A percentile compares a stretch with the other conserved stretches of the same genome.
phyloP scores from a whole-genome alignment of 768 basidiomycete genomes.

The Mycena olivaceomarginata region DNA sequence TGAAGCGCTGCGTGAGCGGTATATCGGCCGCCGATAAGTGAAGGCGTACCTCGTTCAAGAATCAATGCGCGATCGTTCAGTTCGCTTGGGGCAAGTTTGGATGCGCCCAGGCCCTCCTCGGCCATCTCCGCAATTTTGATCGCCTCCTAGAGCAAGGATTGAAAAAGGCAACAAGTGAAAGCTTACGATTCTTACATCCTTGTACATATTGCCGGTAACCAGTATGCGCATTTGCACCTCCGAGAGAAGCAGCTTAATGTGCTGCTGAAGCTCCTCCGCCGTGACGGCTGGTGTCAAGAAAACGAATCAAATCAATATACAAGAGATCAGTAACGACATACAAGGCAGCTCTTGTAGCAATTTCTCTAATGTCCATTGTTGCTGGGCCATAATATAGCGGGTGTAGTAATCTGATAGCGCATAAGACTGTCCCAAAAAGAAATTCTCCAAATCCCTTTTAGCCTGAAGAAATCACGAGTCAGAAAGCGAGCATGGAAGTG shows the following conservation, averaged over 20 bases:
- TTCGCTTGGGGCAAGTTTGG: slow-evolving; percentile 73
- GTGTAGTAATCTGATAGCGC: slow-evolving; percentile 85
- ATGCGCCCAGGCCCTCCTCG: slow-evolving; percentile 78
- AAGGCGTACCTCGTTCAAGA: slow-evolving; percentile 77
- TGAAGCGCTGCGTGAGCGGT: slow-evolving; percentile 52
- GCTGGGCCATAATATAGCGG: slow-evolving; percentile 81
- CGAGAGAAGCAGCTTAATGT: slow-evolving; percentile 76
- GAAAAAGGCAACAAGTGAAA: neutral
- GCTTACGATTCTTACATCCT: slow-evolving; percentile 74
- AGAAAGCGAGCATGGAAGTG: slow-evolving; percentile 11
- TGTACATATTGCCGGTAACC: slow-evolving; percentile 89
- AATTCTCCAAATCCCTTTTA: slow-evolving; percentile 89
- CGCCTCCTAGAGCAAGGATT: slow-evolving; percentile 76
- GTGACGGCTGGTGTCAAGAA: slow-evolving; percentile 74
- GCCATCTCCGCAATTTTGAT: slow-evolving; percentile 81
- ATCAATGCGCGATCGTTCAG: slow-evolving; percentile 76
- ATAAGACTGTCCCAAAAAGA: slow-evolving; percentile 90
- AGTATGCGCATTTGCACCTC: slow-evolving; percentile 83
- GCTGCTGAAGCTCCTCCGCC: slow-evolving; percentile 79
- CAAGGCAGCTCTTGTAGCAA: slow-evolving; percentile 84
- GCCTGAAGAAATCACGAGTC: slow-evolving; percentile 63
- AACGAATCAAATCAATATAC: neutral
- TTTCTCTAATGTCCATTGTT: slow-evolving; percentile 87
- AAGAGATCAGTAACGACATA: slow-evolving; percentile 59
- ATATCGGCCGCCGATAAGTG: neutral